phyloP scores from a whole-genome alignment of 2,329 filamentous ascomycete genomes.

The Pseudocercospora vitis region DNA sequence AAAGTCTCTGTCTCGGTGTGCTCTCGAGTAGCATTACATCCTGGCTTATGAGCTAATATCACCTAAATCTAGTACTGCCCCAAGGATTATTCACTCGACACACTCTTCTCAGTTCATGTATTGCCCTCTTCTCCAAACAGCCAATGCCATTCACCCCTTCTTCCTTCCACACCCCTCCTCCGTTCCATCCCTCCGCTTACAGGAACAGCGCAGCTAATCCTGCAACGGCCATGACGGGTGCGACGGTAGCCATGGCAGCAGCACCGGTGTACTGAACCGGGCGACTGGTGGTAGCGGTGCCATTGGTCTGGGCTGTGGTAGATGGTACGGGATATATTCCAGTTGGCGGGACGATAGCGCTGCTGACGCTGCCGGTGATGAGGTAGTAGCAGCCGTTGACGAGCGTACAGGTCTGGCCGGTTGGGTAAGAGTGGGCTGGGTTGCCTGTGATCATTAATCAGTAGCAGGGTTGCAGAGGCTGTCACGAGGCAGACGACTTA shows the following conservation, averaged over 20 bases:
- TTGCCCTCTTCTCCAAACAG: too few relatives aligned
- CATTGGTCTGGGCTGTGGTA: neutral
- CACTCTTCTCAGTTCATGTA: too few relatives aligned
- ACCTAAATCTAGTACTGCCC: too few relatives aligned
- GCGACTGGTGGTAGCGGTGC: neutral
- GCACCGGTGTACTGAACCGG: neutral
- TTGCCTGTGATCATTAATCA: neutral
- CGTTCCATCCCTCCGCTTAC: too few relatives aligned
- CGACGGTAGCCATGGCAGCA: neutral
- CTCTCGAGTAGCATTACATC: too few relatives aligned
- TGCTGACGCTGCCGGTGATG: neutral
- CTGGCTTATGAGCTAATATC: too few relatives aligned
- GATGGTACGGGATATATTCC: neutral
- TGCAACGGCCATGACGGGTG: neutral
- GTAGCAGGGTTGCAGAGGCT: neutral
- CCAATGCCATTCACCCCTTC: neutral
- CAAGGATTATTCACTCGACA: too few relatives aligned
- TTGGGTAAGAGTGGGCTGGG: conserved; percentile 11
- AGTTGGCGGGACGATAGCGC: neutral
- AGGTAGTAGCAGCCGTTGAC: conserved; percentile 13
- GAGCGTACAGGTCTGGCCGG: conserved; percentile 10
- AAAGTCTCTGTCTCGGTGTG: too few relatives aligned
- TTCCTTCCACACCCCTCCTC: neutral
- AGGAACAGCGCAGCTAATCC: neutral
- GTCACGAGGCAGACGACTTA: neutral